Conservation (phyloP, 106 monocot genomes). For the Acorus gramineus region DNA sequence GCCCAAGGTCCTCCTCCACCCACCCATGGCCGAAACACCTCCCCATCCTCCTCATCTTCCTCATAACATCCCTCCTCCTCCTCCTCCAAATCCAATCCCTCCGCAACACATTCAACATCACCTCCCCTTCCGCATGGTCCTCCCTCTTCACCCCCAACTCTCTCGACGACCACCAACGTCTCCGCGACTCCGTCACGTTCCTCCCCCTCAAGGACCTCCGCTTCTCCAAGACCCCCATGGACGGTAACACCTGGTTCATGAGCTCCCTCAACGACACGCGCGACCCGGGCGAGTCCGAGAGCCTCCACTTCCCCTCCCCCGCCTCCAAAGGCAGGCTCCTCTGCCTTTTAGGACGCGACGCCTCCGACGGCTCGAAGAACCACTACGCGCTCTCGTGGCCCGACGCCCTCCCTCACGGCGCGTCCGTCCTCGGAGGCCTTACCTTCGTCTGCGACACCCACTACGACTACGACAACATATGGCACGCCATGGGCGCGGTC, state of each 20-base stretch:
- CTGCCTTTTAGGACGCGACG: constrained; percentile 9
- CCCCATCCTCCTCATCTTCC: constrained; percentile 6
- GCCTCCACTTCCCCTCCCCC: constrained; percentile 19
- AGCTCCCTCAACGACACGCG: constrained; percentile 24
- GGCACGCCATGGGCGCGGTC: constrained; percentile 29
- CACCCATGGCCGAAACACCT: neutral
- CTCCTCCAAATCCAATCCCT: constrained; percentile 21
- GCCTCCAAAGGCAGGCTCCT: constrained; percentile 1
- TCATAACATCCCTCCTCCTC: constrained; percentile 11
- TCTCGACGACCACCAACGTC: neutral
- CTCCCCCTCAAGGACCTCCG: constrained; percentile 34
- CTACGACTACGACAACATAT: constrained; percentile 39
- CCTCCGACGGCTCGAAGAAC: constrained; percentile 15
- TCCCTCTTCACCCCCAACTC: neutral
- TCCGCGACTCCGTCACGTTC: neutral
- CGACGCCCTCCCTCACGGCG: constrained; percentile 9
- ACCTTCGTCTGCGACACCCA: constrained; percentile 36
- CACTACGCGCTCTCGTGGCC: constrained; percentile 12
- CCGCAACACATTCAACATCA: too few species aligned
- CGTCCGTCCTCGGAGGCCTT: constrained; percentile 7
- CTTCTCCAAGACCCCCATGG: constrained; percentile 11
- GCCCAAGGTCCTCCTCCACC: too few species aligned
- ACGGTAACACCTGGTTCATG: constrained; percentile 25
- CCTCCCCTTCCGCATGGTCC: neutral
- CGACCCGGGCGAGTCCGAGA: constrained; percentile 10